These are phyloP conservation scores for Aspergillus incahuasiensis DNA, from an alignment of 495 filamentous ascomycete genomes.

Conservation along the genomic window DNA sequence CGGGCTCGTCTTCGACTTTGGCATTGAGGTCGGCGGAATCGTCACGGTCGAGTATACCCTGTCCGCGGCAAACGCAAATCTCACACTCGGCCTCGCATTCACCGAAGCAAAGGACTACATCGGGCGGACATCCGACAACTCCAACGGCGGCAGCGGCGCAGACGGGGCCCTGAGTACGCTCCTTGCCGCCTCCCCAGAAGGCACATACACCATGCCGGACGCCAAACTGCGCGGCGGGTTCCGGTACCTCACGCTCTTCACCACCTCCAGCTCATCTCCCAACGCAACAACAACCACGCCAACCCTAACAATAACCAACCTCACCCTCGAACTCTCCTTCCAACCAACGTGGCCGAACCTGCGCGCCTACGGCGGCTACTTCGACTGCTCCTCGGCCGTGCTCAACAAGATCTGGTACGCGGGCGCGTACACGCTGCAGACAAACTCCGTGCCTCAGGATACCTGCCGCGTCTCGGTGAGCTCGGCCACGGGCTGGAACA, in stretches of 20 bases:
- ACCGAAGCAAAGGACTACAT: slow-evolving; percentile 60
- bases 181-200: slow-evolving; percentile 41
- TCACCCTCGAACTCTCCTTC: slow-evolving; percentile 50
- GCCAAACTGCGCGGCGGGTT: slow-evolving; percentile 55
- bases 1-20: slow-evolving; percentile 52
- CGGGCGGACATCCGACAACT: slow-evolving; percentile 55
- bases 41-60: slow-evolving; percentile 46
- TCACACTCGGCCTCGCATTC: slow-evolving; percentile 56
- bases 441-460: slow-evolving; percentile 49
- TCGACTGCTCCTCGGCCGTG: slow-evolving; percentile 50
- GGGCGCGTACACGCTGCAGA: slow-evolving; percentile 58
- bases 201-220: slow-evolving; percentile 50
- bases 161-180: slow-evolving; percentile 52
- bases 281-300: too few relatives aligned
- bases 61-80: slow-evolving; percentile 36
- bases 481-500: slow-evolving; percentile 22
- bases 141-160: slow-evolving; percentile 45
- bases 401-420: slow-evolving; percentile 61
- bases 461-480: slow-evolving; percentile 43
- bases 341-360: slow-evolving; percentile 57
- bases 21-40: slow-evolving; percentile 55
- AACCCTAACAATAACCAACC: background rate
- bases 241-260: slow-evolving; percentile 55
- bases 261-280: too few relatives aligned
- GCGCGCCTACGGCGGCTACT: slow-evolving; percentile 53